Evolutionary conservation across 179 eudicot genomes (phyloP).

Genomic region (Beta lomatogona): DNA sequence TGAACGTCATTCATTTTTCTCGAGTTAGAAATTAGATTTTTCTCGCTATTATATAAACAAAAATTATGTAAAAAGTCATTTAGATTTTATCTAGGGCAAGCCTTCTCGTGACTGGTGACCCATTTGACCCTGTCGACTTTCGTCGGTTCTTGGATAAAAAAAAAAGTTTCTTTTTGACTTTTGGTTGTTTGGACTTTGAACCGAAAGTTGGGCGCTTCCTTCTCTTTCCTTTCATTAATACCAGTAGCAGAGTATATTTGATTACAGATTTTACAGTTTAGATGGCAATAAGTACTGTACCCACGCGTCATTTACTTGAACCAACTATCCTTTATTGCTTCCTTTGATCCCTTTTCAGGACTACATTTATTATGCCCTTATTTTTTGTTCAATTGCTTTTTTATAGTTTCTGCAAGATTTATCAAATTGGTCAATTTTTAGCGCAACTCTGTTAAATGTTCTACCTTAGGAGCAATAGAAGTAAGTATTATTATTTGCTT

Average conservation of each 20-base stretch:
- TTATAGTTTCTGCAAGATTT: no score
- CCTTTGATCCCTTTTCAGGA: conserved; percentile 13
- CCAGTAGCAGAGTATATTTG: no score
- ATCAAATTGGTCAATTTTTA: no score
- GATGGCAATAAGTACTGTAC: conserved; percentile 21
- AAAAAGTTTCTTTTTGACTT: conserved; percentile 5
- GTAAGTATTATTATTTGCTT: neutral
- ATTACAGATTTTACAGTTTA: conserved; percentile 1
- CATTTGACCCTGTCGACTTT: conserved; percentile 26
- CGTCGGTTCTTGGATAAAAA: conserved; percentile 1
- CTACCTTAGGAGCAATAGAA: neutral
- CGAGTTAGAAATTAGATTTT: no score
- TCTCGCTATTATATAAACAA: no score
- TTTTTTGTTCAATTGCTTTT: neutral
- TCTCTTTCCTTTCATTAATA: neutral
- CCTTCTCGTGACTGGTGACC: neutral
- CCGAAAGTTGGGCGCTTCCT: conserved; percentile 8
- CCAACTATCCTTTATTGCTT: conserved; percentile 25
- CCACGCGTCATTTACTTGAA: conserved; percentile 28
- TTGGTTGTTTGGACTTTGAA: conserved; percentile 3
- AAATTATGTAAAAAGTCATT: neutral
- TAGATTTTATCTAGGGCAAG: neutral
- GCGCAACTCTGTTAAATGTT: no score
- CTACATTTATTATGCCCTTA: neutral
- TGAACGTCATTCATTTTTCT: no score